Percentiles rank a stretch among this genome's conserved stretches.
These are phyloP conservation scores for Sporothrix brunneoviolacea DNA, from an alignment of 2,329 filamentous ascomycete genomes.

Conservation along the genomic window DNA sequence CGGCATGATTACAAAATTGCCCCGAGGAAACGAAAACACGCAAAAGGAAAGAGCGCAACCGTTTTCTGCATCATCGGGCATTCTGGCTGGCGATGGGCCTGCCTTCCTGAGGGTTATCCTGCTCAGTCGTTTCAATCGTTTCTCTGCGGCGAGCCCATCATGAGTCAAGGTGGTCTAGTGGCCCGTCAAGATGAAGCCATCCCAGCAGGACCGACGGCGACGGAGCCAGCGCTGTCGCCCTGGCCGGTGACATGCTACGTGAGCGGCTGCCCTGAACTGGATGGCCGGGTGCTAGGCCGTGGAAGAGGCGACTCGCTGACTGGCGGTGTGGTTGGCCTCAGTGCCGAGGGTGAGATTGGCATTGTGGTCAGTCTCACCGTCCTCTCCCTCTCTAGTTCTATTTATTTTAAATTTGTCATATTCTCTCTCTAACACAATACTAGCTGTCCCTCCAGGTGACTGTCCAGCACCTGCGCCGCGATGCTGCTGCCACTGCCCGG, in stretches of 20 bases:
- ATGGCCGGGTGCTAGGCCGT: slow-evolving; percentile 40
- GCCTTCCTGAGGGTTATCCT: no score
- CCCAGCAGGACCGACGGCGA: not conserved
- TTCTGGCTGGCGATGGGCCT: no score
- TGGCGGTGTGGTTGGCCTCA: slow-evolving; percentile 43
- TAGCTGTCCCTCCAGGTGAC: slow-evolving; percentile 45
- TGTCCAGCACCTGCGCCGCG: slow-evolving; percentile 31
- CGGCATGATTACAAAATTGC: no score
- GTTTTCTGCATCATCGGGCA: no score
- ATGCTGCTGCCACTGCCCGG: slow-evolving; percentile 26
- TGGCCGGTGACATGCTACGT: slow-evolving; percentile 22
- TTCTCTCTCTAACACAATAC: not conserved
- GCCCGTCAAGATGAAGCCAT: no score
- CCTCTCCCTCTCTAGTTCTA: not conserved
- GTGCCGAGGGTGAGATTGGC: slow-evolving; percentile 41
- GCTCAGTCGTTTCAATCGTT: no score
- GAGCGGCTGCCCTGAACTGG: slow-evolving; percentile 43
- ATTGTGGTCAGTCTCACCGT: slow-evolving; percentile 31
- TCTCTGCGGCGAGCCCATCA: no score
- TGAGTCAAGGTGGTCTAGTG: no score
- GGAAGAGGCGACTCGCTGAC: slow-evolving; percentile 43
- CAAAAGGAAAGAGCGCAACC: no score
- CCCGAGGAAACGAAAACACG: no score
- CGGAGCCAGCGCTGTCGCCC: no score
- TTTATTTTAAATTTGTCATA: no score